Evolutionary conservation across 345 rosid species (phyloP).

Genomic region (Schrenkiella parvula): DNA sequence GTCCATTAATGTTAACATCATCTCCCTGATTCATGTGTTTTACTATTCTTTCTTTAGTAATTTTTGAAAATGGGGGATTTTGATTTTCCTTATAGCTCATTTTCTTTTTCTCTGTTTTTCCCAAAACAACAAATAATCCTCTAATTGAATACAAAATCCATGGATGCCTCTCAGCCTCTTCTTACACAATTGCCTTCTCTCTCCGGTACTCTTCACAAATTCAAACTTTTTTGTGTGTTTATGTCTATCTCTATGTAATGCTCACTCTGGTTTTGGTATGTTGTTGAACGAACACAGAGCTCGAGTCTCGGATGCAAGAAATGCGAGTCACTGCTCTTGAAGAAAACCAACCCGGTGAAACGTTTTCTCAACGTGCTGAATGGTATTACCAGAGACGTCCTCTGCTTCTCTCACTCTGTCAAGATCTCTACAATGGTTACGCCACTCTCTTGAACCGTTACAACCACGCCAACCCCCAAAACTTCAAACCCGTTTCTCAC

Average conservation of each 20-base stretch:
- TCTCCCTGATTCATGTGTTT: neutral
- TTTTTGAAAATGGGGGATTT: neutral
- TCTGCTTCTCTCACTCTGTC: conserved; percentile 47
- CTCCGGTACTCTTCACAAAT: neutral
- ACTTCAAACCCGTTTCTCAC: neutral
- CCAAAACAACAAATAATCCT: neutral
- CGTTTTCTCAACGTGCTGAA: conserved; percentile 51
- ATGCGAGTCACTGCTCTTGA: conserved; percentile 19
- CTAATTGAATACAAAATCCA: neutral
- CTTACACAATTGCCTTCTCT: conserved; percentile 19
- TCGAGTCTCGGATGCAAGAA: conserved; percentile 22
- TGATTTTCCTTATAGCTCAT: neutral
- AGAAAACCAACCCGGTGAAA: conserved; percentile 35
- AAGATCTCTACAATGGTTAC: conserved; percentile 55
- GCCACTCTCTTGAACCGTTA: conserved; percentile 35
- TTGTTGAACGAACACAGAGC: conserved; percentile 2
- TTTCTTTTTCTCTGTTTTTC: neutral
- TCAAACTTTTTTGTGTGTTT: neutral
- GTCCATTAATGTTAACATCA: neutral
- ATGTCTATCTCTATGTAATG: neutral
- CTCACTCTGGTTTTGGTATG: neutral
- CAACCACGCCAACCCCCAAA: conserved; percentile 5
- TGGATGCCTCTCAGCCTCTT: conserved; percentile 14
- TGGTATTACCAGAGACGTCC: conserved; percentile 55
- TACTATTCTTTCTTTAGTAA: neutral